Evolutionary conservation across 805 yeast species (phyloP).

Genomic region (Kockiozyma suomiensis): DNA sequence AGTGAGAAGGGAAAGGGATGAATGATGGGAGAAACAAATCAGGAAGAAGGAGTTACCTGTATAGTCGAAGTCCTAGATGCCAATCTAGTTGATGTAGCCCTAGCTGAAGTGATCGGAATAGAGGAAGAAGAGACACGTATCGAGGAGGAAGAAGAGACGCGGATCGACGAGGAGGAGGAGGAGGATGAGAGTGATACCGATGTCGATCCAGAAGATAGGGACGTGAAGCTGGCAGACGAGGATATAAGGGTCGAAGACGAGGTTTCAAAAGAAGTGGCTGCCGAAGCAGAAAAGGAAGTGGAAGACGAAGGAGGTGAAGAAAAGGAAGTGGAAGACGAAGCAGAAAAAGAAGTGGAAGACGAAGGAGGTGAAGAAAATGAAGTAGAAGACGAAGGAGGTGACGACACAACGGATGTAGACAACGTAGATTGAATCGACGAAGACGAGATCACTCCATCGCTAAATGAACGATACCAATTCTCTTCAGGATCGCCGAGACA

Average conservation of each 20-base stretch:
- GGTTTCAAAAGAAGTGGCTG: not conserved
- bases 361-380: not conserved
- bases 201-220: no score
- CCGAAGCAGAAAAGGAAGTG: not conserved
- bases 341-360: not conserved
- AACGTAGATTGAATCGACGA: conserved; percentile 3
- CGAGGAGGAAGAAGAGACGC: not conserved
- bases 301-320: not conserved
- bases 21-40: not conserved
- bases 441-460: not conserved
- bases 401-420: not conserved
- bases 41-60: not conserved
- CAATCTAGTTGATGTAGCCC: no score
- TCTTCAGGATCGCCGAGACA: conserved; percentile 24
- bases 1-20: not conserved
- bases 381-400: not conserved
- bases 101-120: not conserved
- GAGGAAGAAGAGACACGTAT: not conserved
- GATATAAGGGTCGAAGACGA: not conserved
- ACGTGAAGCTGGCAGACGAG: no score
- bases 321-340: not conserved
- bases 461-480: conserved; percentile 24
- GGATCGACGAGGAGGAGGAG: not conserved
- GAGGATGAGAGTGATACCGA: not conserved
- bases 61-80: no score